A percentile compares a stretch with the other conserved stretches of the same genome.
These are phyloP conservation scores for Pythium plurisporium DNA, from an alignment of 352 stramenopile species.

Conservation along the genomic window DNA sequence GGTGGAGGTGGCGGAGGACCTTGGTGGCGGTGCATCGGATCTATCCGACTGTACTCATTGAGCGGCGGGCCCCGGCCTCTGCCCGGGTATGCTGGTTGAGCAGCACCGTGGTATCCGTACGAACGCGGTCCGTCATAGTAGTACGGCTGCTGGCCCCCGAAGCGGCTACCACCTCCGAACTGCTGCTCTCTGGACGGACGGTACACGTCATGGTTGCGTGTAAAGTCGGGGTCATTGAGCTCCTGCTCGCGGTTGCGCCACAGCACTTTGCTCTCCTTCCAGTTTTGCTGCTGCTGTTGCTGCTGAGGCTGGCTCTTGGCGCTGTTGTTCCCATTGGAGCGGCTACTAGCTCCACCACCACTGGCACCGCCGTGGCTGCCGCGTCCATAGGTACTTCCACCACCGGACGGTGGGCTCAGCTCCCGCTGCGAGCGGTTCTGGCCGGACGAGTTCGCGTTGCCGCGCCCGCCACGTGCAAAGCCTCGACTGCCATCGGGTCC, in stretches of 20 bases:
- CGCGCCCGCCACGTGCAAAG: slow-evolving; percentile 9
- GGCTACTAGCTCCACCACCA: not conserved
- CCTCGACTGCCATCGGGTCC: slow-evolving; percentile 47
- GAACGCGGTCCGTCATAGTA: slow-evolving; percentile 17
- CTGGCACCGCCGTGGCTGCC: not conserved
- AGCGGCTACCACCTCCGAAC: slow-evolving; percentile 1
- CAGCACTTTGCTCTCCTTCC: slow-evolving; percentile 90
- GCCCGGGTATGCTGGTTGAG: slow-evolving; percentile 9
- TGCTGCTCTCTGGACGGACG: slow-evolving; percentile 30
- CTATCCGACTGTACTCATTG: slow-evolving; percentile 23
- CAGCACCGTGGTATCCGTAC: slow-evolving; percentile 8
- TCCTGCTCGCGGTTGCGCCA: slow-evolving; percentile 94
- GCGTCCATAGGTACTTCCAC: not conserved
- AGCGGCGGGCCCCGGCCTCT: slow-evolving; percentile 1
- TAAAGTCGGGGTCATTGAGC: slow-evolving; percentile 92
- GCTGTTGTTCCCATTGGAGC: not conserved
- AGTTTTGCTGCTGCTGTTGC: slow-evolving; percentile 40
- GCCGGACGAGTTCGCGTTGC: not conserved
- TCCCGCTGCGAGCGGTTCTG: not conserved
- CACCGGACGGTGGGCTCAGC: not conserved
- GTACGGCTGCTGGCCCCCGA: slow-evolving; percentile 4
- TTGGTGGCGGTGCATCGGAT: slow-evolving; percentile 2
- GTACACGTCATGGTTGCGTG: slow-evolving; percentile 70
- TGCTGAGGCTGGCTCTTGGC: not conserved
- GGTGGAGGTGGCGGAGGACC: slow-evolving; percentile 6